These are phyloP conservation scores for Aspergillus aculeatus DNA, from an alignment of 2,329 filamentous ascomycete species.

Conservation along the genomic window DNA sequence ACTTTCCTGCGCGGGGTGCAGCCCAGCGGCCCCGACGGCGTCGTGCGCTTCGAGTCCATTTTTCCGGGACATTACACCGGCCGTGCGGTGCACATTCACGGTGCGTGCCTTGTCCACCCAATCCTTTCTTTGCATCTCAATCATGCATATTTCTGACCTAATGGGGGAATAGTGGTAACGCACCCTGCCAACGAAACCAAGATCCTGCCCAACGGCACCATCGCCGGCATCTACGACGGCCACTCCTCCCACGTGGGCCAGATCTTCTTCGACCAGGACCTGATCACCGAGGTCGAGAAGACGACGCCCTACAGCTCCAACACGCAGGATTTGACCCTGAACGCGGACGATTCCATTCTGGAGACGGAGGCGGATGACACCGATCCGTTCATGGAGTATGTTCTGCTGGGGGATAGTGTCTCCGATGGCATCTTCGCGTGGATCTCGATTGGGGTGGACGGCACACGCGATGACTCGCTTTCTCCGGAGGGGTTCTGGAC, in stretches of 20 bases:
- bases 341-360: slow-evolving; percentile 46
- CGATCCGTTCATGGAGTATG: slow-evolving; percentile 57
- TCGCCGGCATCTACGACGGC: slow-evolving; percentile 32
- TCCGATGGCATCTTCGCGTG: slow-evolving; percentile 1
- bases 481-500: too few relatives aligned
- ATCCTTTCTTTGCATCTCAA: too few relatives aligned
- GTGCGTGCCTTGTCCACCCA: too few relatives aligned
- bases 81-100: slow-evolving; percentile 47
- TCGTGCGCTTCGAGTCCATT: slow-evolving; percentile 45
- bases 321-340: slow-evolving; percentile 35
- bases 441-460: slow-evolving; percentile 31
- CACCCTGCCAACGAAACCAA: slow-evolving; percentile 26
- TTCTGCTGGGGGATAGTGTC: slow-evolving; percentile 52
- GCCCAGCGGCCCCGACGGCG: slow-evolving; percentile 43
- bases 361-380: slow-evolving; percentile 48
- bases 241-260: slow-evolving; percentile 59
- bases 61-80: slow-evolving; percentile 44
- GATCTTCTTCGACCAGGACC: slow-evolving; percentile 55
- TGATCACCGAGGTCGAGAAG: slow-evolving; percentile 51
- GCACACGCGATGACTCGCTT: slow-evolving; percentile 17
- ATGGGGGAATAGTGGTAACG: slow-evolving; percentile 28
- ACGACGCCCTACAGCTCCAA: slow-evolving; percentile 31
- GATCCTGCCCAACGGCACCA: slow-evolving; percentile 40
- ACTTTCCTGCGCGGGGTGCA: slow-evolving; percentile 48
- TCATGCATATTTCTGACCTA: too few relatives aligned